Base-by-base conservation (phyloP, 2,329 filamentous ascomycete genomes). In the Harringtonia aguacate region DNA sequence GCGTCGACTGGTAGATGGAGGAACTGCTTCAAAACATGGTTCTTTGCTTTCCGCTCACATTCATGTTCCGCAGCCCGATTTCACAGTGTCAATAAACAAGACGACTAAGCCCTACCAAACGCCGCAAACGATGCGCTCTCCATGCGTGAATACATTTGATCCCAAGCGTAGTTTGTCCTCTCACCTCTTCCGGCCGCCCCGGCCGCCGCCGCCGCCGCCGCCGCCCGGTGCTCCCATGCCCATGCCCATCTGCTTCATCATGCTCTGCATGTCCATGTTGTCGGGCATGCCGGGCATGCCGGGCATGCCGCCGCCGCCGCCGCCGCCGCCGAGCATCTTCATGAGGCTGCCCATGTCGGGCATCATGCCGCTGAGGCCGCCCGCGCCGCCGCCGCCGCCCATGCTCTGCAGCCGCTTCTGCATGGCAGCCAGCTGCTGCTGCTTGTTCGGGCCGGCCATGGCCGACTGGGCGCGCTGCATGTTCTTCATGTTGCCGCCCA, bases 401-500 rank as follows among this genome's bases (percentile, higher is more conserved):
- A 97, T 94, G 53, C 84, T 86, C 59, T 89, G 85, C 66, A 98
- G 70, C 13, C 89, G 75, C 68, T 95, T 95, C 68, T 98, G 92
- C 88, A 97, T 94, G 3, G 92, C 90, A 0, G 89, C 89, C 66
- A 97, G 77, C 64, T 97, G 90, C 61, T 95, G 87, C 28, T 86
- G 78, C 63, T 92, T 90, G 66, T 95, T 95, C 27, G 81, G 85
- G 36, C 89, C 88, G 24, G 83, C 86, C 81, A 95, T 87, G 50
- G 86, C 86, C 44, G 84, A 84, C 64, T 97, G 89, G 1, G 89
- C 89, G 41, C 83, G 81, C 62, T 95, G 87, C 83, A 97, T 94
- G 60, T 95, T 94, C 68, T 92, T 92, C 84, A 95, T 94, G 61
- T 86, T 89, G 33, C 89, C 89, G 46, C 92, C 90, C 79, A 98